phyloP scores from a whole-genome alignment of 2,329 filamentous ascomycete genomes.

The Apiospora marii region DNA sequence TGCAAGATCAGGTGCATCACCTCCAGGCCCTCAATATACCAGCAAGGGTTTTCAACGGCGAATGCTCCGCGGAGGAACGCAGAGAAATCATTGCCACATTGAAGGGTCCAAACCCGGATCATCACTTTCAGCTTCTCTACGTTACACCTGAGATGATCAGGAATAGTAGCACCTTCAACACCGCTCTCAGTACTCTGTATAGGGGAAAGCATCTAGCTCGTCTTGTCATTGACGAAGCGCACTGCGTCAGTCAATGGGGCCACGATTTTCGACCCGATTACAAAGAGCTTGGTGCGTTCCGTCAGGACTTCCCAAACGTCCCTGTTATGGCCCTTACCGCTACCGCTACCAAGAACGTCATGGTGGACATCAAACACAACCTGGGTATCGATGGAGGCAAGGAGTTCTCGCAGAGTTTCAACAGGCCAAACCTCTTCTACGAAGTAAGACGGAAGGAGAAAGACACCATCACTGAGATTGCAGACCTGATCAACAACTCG shows the following conservation, averaged over 20 bases:
- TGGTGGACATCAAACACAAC: conserved; percentile 89
- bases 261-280: conserved; percentile 98
- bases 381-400: conserved; percentile 82
- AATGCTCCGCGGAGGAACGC: conserved; percentile 70
- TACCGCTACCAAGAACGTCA: conserved; percentile 92
- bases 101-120: conserved; percentile 70
- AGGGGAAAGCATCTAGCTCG: conserved; percentile 77
- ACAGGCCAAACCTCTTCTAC: conserved; percentile 93
- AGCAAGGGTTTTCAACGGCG: conserved; percentile 83
- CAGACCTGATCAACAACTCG: conserved; percentile 71
- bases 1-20: conserved; percentile 96
- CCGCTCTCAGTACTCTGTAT: conserved; percentile 73
- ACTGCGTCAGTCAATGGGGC: conserved; percentile 99
- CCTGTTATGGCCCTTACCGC: conserved; percentile 96
- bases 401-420: conserved; percentile 91
- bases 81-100: conserved; percentile 71
- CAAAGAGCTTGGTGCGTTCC: conserved; percentile 80
- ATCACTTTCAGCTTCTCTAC: conserved; percentile 86
- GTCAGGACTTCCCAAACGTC: conserved; percentile 76
- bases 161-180: conserved; percentile 76
- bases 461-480: conserved; percentile 61
- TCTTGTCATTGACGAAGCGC: conserved; percentile 97
- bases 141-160: conserved; percentile 97
- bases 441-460: conserved; percentile 79
- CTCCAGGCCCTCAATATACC: conserved; percentile 77